phyloP scores from a whole-genome alignment of 495 filamentous ascomycete genomes.

The Penicillium macrosclerotiorum region DNA sequence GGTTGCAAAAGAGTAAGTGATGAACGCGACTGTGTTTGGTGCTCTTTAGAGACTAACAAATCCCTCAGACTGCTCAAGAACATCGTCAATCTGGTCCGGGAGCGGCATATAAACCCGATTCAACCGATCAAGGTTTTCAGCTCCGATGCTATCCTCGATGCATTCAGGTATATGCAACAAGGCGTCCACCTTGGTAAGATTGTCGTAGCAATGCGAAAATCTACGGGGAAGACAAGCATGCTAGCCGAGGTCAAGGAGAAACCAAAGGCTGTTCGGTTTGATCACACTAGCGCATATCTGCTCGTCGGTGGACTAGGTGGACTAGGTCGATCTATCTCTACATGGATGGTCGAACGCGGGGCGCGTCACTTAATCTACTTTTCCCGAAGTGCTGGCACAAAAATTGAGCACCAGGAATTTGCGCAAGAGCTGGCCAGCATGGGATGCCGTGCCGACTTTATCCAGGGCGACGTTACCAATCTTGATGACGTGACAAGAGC shows the following conservation, averaged over 20 bases:
- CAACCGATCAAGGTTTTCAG: neutral
- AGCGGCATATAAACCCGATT: neutral
- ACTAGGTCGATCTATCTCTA: conserved; percentile 52
- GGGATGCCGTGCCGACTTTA: neutral
- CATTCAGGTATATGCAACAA: conserved; percentile 3
- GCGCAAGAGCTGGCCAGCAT: neutral
- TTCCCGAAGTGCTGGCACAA: conserved; percentile 26
- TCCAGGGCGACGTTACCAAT: neutral
- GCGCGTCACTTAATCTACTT: conserved; percentile 53
- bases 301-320: conserved; percentile 40
- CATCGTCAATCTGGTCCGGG: too few relatives aligned
- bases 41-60: too few relatives aligned
- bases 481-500: too few relatives aligned
- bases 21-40: too few relatives aligned
- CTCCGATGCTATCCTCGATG: neutral
- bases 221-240: too few relatives aligned
- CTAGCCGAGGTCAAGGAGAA: too few relatives aligned
- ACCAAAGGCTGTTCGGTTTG: neutral
- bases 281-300: neutral
- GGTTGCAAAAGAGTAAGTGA: too few relatives aligned
- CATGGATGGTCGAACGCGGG: conserved; percentile 56
- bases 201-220: too few relatives aligned
- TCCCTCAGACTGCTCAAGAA: too few relatives aligned
- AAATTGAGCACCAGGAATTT: conserved; percentile 14
- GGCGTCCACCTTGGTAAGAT: conserved; percentile 3